Evolutionary conservation across 176 grass and related monocot species (phyloP).

Genomic region (Rhipidocladum racemiflorum): DNA sequence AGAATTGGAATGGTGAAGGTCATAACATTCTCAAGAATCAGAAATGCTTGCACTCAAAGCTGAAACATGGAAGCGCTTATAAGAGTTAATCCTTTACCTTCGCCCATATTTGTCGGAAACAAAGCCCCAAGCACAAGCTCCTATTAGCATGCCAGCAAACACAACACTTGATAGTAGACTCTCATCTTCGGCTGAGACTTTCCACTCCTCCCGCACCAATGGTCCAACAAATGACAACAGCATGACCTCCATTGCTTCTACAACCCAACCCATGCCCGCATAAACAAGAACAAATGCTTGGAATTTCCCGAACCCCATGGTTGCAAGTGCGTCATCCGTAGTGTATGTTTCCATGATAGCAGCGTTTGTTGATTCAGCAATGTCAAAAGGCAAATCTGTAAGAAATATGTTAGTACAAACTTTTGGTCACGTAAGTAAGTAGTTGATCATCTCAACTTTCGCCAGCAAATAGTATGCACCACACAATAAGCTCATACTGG

Average conservation of each 20-base stretch:
- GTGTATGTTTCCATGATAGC: slow-evolving; percentile 57
- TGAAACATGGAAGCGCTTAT: neutral
- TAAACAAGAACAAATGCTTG: slow-evolving; percentile 73
- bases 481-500: neutral
- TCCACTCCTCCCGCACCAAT: slow-evolving; percentile 58
- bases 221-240: slow-evolving; percentile 84
- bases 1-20: neutral
- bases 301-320: slow-evolving; percentile 76
- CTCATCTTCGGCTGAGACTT: slow-evolving; percentile 52
- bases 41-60: neutral
- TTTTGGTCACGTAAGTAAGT: neutral
- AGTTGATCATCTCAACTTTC: neutral
- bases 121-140: slow-evolving; percentile 66
- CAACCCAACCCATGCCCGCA: slow-evolving; percentile 73
- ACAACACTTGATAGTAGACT: slow-evolving; percentile 77
- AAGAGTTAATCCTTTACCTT: slow-evolving; percentile 39
- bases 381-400: neutral
- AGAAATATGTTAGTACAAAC: neutral
- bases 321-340: slow-evolving; percentile 58
- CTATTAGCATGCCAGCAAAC: slow-evolving; percentile 81
- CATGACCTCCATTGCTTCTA: slow-evolving; percentile 85
- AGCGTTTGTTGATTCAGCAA: slow-evolving; percentile 29
- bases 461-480: neutral
- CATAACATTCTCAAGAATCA: neutral
- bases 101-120: slow-evolving; percentile 81